Conservation (phyloP, 495 filamentous ascomycete species). For the Recurvomyces mirabilis region DNA sequence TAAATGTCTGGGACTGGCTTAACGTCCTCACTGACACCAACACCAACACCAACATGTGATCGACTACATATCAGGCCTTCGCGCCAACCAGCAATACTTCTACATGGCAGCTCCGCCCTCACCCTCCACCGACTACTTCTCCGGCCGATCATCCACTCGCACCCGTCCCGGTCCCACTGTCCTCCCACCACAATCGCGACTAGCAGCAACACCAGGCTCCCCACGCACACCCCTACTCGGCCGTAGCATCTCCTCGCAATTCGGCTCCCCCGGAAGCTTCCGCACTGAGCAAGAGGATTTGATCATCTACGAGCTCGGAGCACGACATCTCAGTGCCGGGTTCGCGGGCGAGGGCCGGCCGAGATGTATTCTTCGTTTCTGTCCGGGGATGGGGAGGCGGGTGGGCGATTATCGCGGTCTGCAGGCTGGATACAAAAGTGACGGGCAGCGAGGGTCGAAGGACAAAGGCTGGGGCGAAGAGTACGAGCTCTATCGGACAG, state of each 20-base stretch:
- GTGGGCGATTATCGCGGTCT: conserved; percentile 72
- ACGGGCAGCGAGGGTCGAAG: conserved; percentile 33
- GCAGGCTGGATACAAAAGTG: conserved; percentile 44
- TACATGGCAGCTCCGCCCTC: background rate
- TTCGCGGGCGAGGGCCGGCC: conserved; percentile 73
- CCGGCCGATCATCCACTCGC: conserved; percentile 5
- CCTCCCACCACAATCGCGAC: background rate
- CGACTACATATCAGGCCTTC: background rate
- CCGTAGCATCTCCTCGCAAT: conserved; percentile 48
- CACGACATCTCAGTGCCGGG: conserved; percentile 67
- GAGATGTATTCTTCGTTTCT: conserved; percentile 58
- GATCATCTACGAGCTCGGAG: conserved; percentile 72
- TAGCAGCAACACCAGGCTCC: conserved; percentile 4
- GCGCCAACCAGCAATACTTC: too few relatives aligned
- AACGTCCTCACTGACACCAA: background rate
- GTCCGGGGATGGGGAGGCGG: conserved; percentile 61
- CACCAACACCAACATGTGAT: background rate
- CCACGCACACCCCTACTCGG: conserved; percentile 44
- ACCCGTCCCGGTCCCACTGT: conserved; percentile 3
- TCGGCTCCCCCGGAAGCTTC: conserved; percentile 58
- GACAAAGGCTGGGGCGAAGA: conserved; percentile 52
- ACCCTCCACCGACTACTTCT: conserved; percentile 15
- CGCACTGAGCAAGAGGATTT: conserved; percentile 65
- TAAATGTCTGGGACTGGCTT: too few relatives aligned
- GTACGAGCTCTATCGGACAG: conserved; percentile 72